phyloP scores from a whole-genome alignment of 2,329 filamentous ascomycete species.

The Venturia carpophila region DNA sequence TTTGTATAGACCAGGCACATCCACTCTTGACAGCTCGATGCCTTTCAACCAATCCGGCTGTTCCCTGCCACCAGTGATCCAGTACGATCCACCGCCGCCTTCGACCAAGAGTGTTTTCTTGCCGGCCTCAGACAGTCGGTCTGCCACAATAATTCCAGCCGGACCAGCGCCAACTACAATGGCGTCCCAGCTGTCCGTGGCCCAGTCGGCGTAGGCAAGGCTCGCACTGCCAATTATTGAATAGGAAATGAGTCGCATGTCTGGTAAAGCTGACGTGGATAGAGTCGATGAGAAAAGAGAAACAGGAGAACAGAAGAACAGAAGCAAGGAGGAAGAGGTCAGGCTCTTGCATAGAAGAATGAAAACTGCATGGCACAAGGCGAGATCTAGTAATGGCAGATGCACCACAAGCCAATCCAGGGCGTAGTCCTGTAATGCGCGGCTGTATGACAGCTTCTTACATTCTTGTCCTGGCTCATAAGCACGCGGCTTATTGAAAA shows the following conservation, averaged over 20 bases:
- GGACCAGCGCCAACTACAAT: slow-evolving; percentile 31
- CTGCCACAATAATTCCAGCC: slow-evolving; percentile 46
- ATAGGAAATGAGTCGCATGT: neutral
- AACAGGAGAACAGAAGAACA: neutral
- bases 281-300: neutral
- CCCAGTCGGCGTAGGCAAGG: neutral
- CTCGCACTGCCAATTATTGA: neutral
- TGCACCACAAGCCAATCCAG: neutral
- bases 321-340: neutral
- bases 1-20: slow-evolving; percentile 47
- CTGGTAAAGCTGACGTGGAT: neutral
- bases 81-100: slow-evolving; percentile 44
- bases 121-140: slow-evolving; percentile 44
- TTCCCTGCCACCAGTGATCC: slow-evolving; percentile 41
- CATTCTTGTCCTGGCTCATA: neutral
- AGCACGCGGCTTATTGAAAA: neutral
- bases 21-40: slow-evolving; percentile 42
- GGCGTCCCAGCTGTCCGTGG: slow-evolving; percentile 19
- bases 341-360: neutral
- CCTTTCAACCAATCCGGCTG: slow-evolving; percentile 42
- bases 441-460: neutral
- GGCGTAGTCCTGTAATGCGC: neutral
- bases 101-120: slow-evolving; percentile 47
- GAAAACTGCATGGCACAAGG: neutral
- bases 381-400: neutral